Evolutionary conservation across 2,329 filamentous ascomycete genomes (phyloP), one percentile per base, ranked within the genome.

Genomic region (Escovopsis weberi): DNA sequence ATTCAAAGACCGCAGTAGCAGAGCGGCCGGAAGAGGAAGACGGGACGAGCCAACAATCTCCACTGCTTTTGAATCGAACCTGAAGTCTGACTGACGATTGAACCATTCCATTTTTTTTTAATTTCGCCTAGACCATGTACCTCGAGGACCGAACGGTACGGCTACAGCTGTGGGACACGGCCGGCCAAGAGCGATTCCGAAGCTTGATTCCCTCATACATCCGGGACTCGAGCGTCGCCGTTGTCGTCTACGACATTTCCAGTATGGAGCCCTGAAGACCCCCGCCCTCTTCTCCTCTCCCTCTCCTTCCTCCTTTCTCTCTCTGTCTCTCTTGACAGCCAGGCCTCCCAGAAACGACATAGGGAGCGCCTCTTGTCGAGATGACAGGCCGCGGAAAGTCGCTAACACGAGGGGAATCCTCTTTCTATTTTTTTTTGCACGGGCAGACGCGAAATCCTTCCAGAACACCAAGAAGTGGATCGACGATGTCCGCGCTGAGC

Each of bases 381-480:
- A 15, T 15, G 15, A 15, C 15, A 15, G 15, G 15, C 23, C 23
- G 23, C 28, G 28, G 28, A 32, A 6, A 32, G 11, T 9, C 11
- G 28, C 28, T 32, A 11, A 32, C 28, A 32, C 7, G 28, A 9
- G 11, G 28, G 28, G 8, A 32, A 32, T 32, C 28, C 3, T 11
- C 28, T 32, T 11, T 7, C 7, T 32, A 6, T 11, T 32, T 23
- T 23, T 23, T 4, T 23, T 4, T 23, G 23, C 23, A 23, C 6
- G 23, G 18, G 32, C 54, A 85, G 80, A 91, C 63, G 82, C 83
- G 50, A 95, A 96, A 66, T 94, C 87, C 23, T 98, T 98, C 70
- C 84, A 95, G 61, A 95, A 98, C 66, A 98, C 91, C 43, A 80
- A 88, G 58, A 98, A 98, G 74, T 98, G 93, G 91, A 94, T 98